Evolutionary conservation across 1,284 basidiomycete species (phyloP).

Genomic region (Boletellus dicymbophilus): DNA sequence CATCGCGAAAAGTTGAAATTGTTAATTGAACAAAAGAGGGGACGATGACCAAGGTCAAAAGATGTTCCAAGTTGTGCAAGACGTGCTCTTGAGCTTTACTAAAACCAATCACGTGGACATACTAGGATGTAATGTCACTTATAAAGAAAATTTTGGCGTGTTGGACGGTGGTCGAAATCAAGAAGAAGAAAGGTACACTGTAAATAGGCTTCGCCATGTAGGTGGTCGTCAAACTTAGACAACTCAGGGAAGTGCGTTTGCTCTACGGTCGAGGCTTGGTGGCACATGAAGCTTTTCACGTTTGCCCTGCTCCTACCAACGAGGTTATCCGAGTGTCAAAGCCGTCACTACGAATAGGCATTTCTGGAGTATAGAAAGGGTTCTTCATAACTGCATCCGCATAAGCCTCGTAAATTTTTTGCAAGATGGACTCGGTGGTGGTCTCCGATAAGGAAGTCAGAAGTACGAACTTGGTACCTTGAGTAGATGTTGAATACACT

Average conservation of each 20-base stretch:
- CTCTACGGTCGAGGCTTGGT: too few relatives aligned
- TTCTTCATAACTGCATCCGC: conserved; percentile 98
- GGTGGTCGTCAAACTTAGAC: too few relatives aligned
- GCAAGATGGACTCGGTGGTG: conserved; percentile 71
- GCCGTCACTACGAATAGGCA: conserved; percentile 93
- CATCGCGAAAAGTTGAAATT: conserved; percentile 23
- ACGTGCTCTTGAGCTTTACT: conserved; percentile 15
- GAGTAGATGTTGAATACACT: conserved; percentile 1
- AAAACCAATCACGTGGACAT: conserved; percentile 25
- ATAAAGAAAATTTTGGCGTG: too few relatives aligned
- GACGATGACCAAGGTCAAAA: conserved; percentile 5
- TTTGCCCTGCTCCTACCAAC: conserved; percentile 53
- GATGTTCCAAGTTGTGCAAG: neutral
- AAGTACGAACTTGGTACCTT: conserved; percentile 98
- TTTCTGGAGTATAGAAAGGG: conserved; percentile 98
- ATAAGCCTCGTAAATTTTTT: conserved; percentile 89
- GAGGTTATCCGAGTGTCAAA: conserved; percentile 79
- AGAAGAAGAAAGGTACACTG: too few relatives aligned
- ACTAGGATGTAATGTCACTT: too few relatives aligned
- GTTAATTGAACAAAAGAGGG: too few relatives aligned
- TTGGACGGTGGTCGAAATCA: too few relatives aligned
- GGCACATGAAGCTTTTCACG: conserved; percentile 15
- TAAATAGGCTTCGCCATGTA: too few relatives aligned
- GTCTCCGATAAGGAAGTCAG: conserved; percentile 80
- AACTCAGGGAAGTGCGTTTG: too few relatives aligned